Base-by-base conservation (phyloP, 495 filamentous ascomycete genomes). In the Neurospora tetrasperma region DNA sequence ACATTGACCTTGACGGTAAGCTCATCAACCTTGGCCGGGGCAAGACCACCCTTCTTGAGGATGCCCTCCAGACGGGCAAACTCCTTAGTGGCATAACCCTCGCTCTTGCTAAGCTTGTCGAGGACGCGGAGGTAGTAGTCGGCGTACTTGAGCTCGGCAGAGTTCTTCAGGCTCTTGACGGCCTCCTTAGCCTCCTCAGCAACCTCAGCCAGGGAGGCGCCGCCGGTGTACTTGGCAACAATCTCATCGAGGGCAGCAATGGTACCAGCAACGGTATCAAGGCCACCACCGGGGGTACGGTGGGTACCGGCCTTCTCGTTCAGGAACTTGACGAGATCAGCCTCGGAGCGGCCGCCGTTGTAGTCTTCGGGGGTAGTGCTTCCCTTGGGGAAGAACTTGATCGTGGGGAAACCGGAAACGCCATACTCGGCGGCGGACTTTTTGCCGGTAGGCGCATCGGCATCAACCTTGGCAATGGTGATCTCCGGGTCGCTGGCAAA, bases 341-440 rank as follows among this genome's bases (percentile, higher is more conserved):
- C 84, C 86, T 97, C 94, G 20, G 86, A 84, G 75, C 96, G 94
- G 73, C 89, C 93, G 71, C 91, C 91, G 42, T 88, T 83, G 88
- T 97, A 99, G 43, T 85, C 77, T 75, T 91, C 85, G 14, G 90
- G 80, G 73, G 90, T 90, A 71, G 87, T 93, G 72, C 90, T 92
- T 77, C 95, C 95, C 83, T 90, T 91, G 79, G 94, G 91, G 87
- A 98, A 98, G 89, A 92, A 99, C 86, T 96, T 97, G 86, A 99
- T 96, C 73, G 96, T 99, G 40, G 96, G 96, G 88, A 94, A 99
- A 39, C 90, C 91, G 70, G 85, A 87, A 69, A 99, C 88, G 73
- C 90, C 92, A 76, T 94, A 92, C 71, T 90, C 91, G 76, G 88
- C 81, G 44, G 94, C 92, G 20, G 89, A 89, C 54, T 88, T 87